A percentile compares a stretch with the other conserved stretches of the same genome.
These are phyloP conservation scores for Artemisia argyi DNA, from an alignment of 129 eudicot species.

Conservation along the genomic window DNA sequence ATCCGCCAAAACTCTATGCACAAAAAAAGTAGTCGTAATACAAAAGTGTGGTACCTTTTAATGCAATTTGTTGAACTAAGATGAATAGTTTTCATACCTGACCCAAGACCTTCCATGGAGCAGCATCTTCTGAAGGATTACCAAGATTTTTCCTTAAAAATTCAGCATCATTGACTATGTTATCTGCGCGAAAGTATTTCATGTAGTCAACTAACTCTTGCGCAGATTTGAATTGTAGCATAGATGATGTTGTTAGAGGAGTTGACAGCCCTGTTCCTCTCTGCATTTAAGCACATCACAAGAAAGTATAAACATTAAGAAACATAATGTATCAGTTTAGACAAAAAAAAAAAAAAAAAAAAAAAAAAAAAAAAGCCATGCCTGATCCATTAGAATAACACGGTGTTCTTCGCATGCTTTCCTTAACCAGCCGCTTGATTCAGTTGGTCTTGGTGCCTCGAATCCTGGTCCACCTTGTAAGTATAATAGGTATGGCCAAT, in stretches of 20 bases:
- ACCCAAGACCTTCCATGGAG: slow-evolving; percentile 89
- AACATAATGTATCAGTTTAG: background rate
- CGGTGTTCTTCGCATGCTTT: slow-evolving; percentile 94
- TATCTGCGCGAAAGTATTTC: slow-evolving; percentile 83
- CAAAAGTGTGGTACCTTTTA: background rate
- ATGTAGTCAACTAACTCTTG: slow-evolving; percentile 70
- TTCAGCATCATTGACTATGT: slow-evolving; percentile 93
- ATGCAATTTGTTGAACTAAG: background rate
- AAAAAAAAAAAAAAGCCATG: slow-evolving; percentile 19
- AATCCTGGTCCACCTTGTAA: slow-evolving; percentile 98
- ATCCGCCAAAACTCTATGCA: slow-evolving; percentile 90
- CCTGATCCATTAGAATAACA: slow-evolving; percentile 87
- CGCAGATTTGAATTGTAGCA: slow-evolving; percentile 81
- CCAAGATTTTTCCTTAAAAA: slow-evolving; percentile 67
- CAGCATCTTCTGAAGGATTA: slow-evolving; percentile 35
- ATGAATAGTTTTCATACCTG: slow-evolving; percentile 47
- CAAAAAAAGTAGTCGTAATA: slow-evolving; percentile 4
- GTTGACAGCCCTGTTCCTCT: slow-evolving; percentile 98
- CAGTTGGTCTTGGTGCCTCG: slow-evolving; percentile 88
- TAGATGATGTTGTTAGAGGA: slow-evolving; percentile 82
- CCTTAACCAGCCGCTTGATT: slow-evolving; percentile 83
- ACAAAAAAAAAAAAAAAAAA: background rate
- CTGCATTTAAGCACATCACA: slow-evolving; percentile 47
- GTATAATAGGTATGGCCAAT: slow-evolving; percentile 71
- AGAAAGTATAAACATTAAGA: slow-evolving; percentile 11